Evolutionary conservation across 2,329 filamentous ascomycete genomes (phyloP).

Genomic region (Colletotrichum caudatum): DNA sequence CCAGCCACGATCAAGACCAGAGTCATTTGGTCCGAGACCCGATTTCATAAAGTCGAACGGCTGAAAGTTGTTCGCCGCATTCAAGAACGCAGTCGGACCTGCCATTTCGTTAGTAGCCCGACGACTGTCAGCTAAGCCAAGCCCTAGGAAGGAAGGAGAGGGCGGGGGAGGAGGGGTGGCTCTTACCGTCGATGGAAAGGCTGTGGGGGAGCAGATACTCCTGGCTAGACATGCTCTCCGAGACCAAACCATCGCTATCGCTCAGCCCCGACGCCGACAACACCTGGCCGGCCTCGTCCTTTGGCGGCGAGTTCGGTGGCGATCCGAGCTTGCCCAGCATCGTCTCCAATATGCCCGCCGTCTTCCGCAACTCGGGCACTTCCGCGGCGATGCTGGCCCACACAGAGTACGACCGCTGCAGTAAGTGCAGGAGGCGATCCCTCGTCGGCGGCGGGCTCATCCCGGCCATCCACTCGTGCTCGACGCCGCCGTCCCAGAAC

Average conservation of each 20-base stretch:
- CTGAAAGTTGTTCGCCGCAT: constrained; percentile 25
- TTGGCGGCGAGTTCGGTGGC: constrained; percentile 45
- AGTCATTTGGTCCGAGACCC: constrained; percentile 41
- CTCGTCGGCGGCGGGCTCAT: constrained; percentile 51
- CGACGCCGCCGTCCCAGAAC: constrained; percentile 53
- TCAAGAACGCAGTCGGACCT: constrained; percentile 14
- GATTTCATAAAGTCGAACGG: constrained; percentile 32
- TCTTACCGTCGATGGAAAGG: constrained; percentile 36
- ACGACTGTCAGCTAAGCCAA: not conserved
- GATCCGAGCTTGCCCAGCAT: constrained; percentile 59
- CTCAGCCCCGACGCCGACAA: constrained; percentile 38
- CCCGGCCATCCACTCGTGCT: constrained; percentile 52
- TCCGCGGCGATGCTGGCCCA: constrained; percentile 57
- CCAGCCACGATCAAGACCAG: constrained; percentile 54
- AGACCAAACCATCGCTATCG: constrained; percentile 35
- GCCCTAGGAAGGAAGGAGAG: not conserved
- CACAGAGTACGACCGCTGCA: constrained; percentile 58
- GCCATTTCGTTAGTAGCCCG: constrained; percentile 3
- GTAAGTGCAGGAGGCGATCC: constrained; percentile 54
- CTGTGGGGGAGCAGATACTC: constrained; percentile 44
- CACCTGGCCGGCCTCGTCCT: constrained; percentile 18
- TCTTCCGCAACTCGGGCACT: constrained; percentile 58
- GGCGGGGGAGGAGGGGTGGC: not conserved
- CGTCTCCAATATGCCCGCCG: constrained; percentile 58
- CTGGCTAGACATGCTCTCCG: constrained; percentile 42